Evolutionary conservation across 345 rosid species (phyloP).

Genomic region (Gossypioides kirkii): DNA sequence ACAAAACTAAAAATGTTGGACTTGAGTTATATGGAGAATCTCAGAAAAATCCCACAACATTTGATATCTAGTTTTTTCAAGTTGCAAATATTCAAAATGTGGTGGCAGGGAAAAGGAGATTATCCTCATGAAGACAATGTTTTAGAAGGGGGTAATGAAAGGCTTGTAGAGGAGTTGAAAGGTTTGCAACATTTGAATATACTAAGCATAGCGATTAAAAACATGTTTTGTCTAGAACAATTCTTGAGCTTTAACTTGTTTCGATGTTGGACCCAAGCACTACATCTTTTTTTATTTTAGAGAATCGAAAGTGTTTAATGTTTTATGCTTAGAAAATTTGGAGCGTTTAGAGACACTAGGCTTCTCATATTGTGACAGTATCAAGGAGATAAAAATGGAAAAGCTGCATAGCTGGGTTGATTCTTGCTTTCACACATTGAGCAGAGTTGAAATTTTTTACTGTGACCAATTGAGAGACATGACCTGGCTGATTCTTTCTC

Average conservation of each 20-base stretch:
- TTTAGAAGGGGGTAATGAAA: neutral
- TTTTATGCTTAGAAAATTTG: neutral
- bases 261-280: neutral
- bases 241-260: neutral
- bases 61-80: neutral
- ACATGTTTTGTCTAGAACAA: neutral
- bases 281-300: accelerated
- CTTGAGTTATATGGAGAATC: accelerated
- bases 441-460: accelerated
- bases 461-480: neutral
- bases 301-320: neutral
- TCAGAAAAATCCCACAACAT: neutral
- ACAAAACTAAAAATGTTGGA: neutral
- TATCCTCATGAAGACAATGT: neutral
- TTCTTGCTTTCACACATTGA: neutral
- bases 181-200: neutral
- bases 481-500: neutral
- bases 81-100: neutral
- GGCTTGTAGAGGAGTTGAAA: neutral
- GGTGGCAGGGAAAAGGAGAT: neutral
- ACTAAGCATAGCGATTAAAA: neutral
- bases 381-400: neutral
- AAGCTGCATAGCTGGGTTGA: neutral
- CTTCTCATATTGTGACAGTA: neutral
- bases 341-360: neutral